Evolutionary conservation across 2,329 filamentous ascomycete genomes (phyloP), one percentile per base, ranked within the genome.

Genomic region (Aspergillus awamori): DNA sequence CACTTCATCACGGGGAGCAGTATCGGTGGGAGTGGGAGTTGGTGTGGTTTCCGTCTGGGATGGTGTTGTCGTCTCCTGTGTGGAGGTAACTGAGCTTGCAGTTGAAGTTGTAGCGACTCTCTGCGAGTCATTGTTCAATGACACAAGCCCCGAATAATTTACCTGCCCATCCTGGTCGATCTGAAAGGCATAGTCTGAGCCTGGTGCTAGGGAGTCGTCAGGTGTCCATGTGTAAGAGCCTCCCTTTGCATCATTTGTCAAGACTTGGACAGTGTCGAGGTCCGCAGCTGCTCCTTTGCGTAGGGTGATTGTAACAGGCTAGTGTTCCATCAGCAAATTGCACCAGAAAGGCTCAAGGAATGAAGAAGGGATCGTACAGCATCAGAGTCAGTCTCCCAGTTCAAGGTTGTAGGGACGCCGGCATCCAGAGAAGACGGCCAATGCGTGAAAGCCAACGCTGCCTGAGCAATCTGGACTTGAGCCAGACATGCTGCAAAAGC

Each of bases 71-170:
- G n/a, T 22, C 8, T 45, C 41, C 17, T 45, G 41, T 13, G 41
- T 45, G 17, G 41, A 22, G 17, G 41, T 45, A 38, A 15, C 10
- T 36, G 28, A 17, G 56, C 24, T 4, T 49, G 60, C 17, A 20
- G 58, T 47, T 10, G 39, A 8, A 22, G 17, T 22, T 11, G 8
- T 8, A n/a, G 41, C 17, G 41, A 10, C 5, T 36, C 33, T 36
- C 13, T 36, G 20, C 43, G 79, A 79, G 38, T 75, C 33, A 38
- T 60, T 24, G 1, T 48, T 72, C 49, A 85, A 70, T 33, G 70
- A 68, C 71, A 88, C 79, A 30, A 79, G 80, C 48, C 80, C 83
- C 49, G 81, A 84, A 77, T 86, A 88, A 77, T 88, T 88, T 72
- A 77, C 69, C 51, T 74, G 63, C 43, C 70, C 75, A 61, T 78